Evolutionary conservation across 495 filamentous ascomycete species (phyloP).

Genomic region (Aspergillus cavernicola): DNA sequence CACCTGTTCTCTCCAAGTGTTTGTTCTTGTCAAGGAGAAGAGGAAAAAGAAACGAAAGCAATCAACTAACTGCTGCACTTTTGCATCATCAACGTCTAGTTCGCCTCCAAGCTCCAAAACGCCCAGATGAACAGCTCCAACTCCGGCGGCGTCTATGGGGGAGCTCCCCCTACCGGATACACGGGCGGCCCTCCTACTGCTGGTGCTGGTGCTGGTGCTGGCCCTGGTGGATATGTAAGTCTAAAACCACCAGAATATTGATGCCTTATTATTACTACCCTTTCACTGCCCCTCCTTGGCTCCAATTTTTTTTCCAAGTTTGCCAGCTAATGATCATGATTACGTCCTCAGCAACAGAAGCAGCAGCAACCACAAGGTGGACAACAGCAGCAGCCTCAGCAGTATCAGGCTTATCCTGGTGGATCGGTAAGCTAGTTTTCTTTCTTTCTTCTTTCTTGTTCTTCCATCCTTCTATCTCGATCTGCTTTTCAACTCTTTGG

Average conservation of each 20-base stretch:
- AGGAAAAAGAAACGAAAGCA: not conserved
- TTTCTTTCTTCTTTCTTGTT: constrained; percentile 12
- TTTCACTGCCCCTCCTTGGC: constrained; percentile 5
- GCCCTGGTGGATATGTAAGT: constrained; percentile 38
- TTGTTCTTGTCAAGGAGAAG: not conserved
- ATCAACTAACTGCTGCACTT: constrained; percentile 15
- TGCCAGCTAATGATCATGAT: constrained; percentile 3
- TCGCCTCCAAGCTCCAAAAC: constrained; percentile 45
- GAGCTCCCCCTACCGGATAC: constrained; percentile 40
- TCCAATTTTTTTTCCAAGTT: not conserved
- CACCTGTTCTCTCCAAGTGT: not conserved
- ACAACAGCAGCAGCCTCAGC: constrained; percentile 16
- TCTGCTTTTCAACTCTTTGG: constrained; percentile 8
- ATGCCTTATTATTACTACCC: not conserved
- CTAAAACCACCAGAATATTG: constrained; percentile 1
- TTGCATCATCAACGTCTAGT: constrained; percentile 23
- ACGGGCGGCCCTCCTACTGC: constrained; percentile 41
- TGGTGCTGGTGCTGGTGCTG: constrained; percentile 25
- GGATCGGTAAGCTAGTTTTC: constrained; percentile 38
- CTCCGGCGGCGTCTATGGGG: constrained; percentile 33
- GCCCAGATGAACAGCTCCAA: constrained; percentile 26
- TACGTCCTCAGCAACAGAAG: not conserved
- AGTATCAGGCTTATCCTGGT: constrained; percentile 44
- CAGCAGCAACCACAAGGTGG: constrained; percentile 10
- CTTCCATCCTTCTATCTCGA: constrained; percentile 12